Evolutionary conservation across 805 yeast genomes (phyloP).

Genomic region (Kodamaea laetipori): DNA sequence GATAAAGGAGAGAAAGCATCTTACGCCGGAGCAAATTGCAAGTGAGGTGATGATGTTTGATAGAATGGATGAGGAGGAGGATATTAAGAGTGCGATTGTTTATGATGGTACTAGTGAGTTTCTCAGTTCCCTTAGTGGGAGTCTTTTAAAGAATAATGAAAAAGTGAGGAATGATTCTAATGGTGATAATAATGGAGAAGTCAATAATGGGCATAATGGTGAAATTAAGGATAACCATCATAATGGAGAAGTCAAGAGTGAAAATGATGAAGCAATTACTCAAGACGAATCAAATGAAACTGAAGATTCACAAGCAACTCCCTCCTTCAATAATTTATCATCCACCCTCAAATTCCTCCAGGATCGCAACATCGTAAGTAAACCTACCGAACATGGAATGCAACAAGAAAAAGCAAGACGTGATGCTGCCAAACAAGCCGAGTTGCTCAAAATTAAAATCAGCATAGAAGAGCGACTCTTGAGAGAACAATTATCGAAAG

Average conservation of each 20-base stretch:
- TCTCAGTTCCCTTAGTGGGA: constrained; percentile 27
- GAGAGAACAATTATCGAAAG: constrained; percentile 30
- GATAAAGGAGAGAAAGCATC: constrained; percentile 29
- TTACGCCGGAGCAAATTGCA: constrained; percentile 41
- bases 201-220: neutral
- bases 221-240: neutral
- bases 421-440: constrained; percentile 31
- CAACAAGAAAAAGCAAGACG: constrained; percentile 21
- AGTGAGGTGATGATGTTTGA: constrained; percentile 33
- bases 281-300: neutral
- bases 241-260: neutral
- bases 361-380: constrained; percentile 22
- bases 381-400: constrained; percentile 13
- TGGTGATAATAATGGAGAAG: constrained; percentile 21
- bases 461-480: constrained; percentile 37
- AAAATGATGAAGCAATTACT: neutral
- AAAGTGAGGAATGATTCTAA: constrained; percentile 28
- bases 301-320: no score
- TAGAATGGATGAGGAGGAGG: constrained; percentile 20
- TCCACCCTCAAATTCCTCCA: constrained; percentile 32
- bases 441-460: constrained; percentile 30
- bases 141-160: constrained; percentile 30
- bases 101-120: constrained; percentile 46
- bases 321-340: constrained; percentile 23
- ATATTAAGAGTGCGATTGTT: constrained; percentile 18